Evolutionary conservation across 495 filamentous ascomycete genomes (phyloP), one percentile per base, ranked within the genome.

Genomic region (Penicillium argentinense): DNA sequence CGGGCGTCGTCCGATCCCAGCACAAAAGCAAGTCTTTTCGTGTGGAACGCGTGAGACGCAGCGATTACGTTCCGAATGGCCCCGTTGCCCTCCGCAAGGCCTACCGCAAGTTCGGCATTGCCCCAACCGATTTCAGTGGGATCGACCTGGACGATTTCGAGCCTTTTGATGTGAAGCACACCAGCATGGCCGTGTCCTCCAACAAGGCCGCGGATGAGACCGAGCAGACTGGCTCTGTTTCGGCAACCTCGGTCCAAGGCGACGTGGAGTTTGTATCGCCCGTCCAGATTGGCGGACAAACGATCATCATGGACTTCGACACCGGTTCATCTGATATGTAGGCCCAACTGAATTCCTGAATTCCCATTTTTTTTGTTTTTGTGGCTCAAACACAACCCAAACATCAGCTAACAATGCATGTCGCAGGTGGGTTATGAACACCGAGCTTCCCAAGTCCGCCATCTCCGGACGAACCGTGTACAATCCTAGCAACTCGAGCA

Each of bases 291-390:
- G 89, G 89, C 32, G 85, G 82, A 2, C 87, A 92, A 62, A 79
- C 71, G 5, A 49, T 93, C 45, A 81, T 83, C 50, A 71, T 95
- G 60, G 81, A 91, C 56, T 88, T 95, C 62, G 89, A 95, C 63
- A 88, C 87, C 13, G 89, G 89, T 42, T 90, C 86, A 4, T 79
- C 89, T 12, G 89, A 93, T 63, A 70, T 95, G 69, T 89, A 81
- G 68, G 86, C 79, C n/a, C n/a, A n/a, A n/a, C n/a, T n/a, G n/a
- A n/a, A n/a, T n/a, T n/a, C n/a, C n/a, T n/a, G n/a, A n/a, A n/a
- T n/a, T 26, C 71, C 63, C 12, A 13, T 2, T 25, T 21, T 9
- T 34, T 1, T 22, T n/a, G 3, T 17, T 12, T 28, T 21, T 16
- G n/a, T 28, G 9, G 23, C 16, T n/a, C 11, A 16, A 16, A 29